Evolutionary conservation across 2,329 filamentous ascomycete species (phyloP), one percentile per base, ranked within the genome.

Genomic region (Apiospora koreana): DNA sequence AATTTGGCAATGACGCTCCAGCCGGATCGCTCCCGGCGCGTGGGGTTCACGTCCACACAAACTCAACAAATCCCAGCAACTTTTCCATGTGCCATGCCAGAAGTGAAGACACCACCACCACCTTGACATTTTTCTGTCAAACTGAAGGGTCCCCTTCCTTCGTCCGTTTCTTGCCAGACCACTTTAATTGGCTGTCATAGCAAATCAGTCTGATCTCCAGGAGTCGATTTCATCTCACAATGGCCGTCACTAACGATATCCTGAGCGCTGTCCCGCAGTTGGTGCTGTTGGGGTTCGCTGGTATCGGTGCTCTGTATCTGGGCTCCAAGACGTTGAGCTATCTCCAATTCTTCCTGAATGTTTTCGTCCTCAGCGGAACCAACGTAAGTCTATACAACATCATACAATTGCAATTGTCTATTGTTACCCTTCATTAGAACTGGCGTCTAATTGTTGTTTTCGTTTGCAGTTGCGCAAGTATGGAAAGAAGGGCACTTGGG

Each of bases 401-500:
- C 16, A 12, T 3, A 21, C 43, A 42, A 38, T 42, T 38, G 54
- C 21, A 4, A 62, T n/a, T n/a, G 54, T 38, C 18, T n/a, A 38
- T 38, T 62, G 21, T 28, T 5, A 31, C 7, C 31, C 31, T n/a
- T n/a, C 35, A 1, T n/a, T 23, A 6, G 7, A 50, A 38, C 7
- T 12, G 16, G 64, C 12, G n/a, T 25, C 68, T 50, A 18, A 38
- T 8, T 65, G 23, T 38, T 48, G 42, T 21, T 31, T 43, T 48
- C 12, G 25, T 71, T 64, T 68, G 71, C 71, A 97, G 95, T 91
- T 99, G 71, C 91, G 91, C 76, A 94, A 92, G 75, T 98, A 97
- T 83, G 96, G 95, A 75, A 92, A 92, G 76, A 94, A 94, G 77
- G 95, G 95, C 72, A 95, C 92, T 71, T 99, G 95, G 95, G 96